Conservation (phyloP, 2,329 filamentous ascomycete species). For the Aspergillus transmontanensis region DNA sequence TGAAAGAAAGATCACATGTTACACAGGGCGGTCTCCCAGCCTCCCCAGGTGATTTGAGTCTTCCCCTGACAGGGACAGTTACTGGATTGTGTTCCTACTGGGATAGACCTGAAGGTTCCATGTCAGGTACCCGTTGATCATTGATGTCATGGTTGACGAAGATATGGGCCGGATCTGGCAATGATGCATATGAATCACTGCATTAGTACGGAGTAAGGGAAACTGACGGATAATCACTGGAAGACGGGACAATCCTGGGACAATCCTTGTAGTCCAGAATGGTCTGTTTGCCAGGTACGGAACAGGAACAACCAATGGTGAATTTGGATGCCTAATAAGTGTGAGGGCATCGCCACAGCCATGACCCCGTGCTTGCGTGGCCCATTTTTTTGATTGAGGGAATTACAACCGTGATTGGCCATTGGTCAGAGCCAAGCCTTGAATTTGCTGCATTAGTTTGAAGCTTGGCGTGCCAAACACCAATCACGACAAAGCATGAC, state of each 20-base stretch:
- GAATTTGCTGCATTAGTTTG: conserved; percentile 20
- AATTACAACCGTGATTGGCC: conserved; percentile 5
- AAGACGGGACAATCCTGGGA: not conserved
- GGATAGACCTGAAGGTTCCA: not conserved
- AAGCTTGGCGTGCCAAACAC: conserved; percentile 20
- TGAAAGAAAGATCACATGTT: not conserved
- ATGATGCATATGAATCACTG: not conserved
- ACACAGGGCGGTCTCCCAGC: not conserved
- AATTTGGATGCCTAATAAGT: conserved; percentile 11
- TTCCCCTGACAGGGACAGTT: not conserved
- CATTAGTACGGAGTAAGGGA: too few species aligned
- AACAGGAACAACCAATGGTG: conserved; percentile 3
- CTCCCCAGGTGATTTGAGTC: not conserved
- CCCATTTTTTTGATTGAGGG: conserved; percentile 3
- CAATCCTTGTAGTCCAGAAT: not conserved
- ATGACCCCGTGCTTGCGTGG: conserved; percentile 21
- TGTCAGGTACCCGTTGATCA: not conserved
- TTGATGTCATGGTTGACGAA: not conserved
- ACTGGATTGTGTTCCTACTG: too few species aligned
- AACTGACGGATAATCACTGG: not conserved
- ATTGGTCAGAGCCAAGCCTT: conserved; percentile 13
- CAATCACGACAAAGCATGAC: conserved; percentile 6
- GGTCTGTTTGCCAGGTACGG: conserved; percentile 3
- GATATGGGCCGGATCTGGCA: not conserved
- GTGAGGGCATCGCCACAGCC: conserved; percentile 5